A percentile compares a stretch with the other conserved stretches of the same genome.
These are phyloP conservation scores for Lactarius vividus DNA, from an alignment of 768 basidiomycete genomes.

Conservation along the genomic window DNA sequence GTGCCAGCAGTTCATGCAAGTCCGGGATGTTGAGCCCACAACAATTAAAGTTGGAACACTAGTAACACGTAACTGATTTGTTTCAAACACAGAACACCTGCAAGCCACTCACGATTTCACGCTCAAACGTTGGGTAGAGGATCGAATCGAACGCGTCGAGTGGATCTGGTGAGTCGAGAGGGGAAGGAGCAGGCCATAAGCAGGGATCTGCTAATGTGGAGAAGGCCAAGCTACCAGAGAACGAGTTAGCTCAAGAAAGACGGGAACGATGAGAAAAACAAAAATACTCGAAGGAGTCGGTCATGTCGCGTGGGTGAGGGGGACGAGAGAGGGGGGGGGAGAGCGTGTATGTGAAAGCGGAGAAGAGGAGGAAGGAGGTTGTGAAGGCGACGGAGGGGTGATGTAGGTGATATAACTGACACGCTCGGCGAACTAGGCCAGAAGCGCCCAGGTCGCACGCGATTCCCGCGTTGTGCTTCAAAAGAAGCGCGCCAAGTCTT, in stretches of 20 bases:
- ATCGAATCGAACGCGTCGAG: slow-evolving; percentile 18
- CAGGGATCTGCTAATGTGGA: slow-evolving; percentile 19
- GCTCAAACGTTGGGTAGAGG: slow-evolving; percentile 26
- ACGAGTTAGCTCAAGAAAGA: not conserved
- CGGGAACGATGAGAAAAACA: not conserved
- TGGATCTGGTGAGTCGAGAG: slow-evolving; percentile 21
- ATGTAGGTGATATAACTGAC: slow-evolving; percentile 23
- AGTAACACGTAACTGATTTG: not conserved
- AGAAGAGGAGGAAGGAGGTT: slow-evolving; percentile 15
- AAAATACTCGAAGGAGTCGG: slow-evolving; percentile 24
- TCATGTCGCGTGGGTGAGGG: slow-evolving; percentile 5
- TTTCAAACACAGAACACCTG: not conserved
- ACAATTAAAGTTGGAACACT: slow-evolving; percentile 49
- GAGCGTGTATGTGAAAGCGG: slow-evolving; percentile 2
- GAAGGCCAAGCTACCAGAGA: slow-evolving; percentile 13
- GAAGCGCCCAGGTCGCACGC: slow-evolving; percentile 22
- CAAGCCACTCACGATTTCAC: slow-evolving; percentile 24
- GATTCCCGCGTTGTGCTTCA: slow-evolving; percentile 20
- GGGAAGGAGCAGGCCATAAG: slow-evolving; percentile 19
- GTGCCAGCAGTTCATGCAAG: slow-evolving; percentile 51
- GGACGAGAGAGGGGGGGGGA: not conserved
- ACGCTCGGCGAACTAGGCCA: slow-evolving; percentile 25
- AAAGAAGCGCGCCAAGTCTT: slow-evolving; percentile 19
- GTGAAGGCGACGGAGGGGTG: slow-evolving; percentile 23
- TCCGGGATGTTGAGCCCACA: slow-evolving; percentile 46